A percentile compares a stretch with the other conserved stretches of the same genome.
Evolutionary conservation across 2,329 filamentous ascomycete genomes (phyloP).

Genomic region (Orbilia ellipsospora): DNA sequence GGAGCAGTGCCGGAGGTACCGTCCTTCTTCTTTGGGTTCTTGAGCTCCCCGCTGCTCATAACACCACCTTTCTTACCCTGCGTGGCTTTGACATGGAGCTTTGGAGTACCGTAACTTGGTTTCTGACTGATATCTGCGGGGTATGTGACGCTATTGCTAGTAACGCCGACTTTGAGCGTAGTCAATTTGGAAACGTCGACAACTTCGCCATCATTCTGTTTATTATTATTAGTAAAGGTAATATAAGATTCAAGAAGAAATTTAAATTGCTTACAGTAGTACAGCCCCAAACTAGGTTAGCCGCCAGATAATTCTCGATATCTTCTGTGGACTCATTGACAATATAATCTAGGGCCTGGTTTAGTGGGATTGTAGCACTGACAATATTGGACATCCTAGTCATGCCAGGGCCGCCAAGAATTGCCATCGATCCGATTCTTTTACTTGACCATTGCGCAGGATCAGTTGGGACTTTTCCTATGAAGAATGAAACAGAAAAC

Average conservation of each 20-base stretch:
- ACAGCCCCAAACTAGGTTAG: conserved; percentile 9
- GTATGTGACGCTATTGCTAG: conserved; percentile 17
- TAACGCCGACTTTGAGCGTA: conserved; percentile 39
- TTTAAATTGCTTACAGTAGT: conserved; percentile 10
- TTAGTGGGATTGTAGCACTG: conserved; percentile 9
- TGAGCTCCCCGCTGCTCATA: neutral
- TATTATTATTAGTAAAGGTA: neutral
- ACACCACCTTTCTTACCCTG: conserved; percentile 9
- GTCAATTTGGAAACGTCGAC: conserved; percentile 10
- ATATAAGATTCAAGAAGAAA: neutral
- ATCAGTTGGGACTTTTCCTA: conserved; percentile 2
- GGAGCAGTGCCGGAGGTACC: neutral
- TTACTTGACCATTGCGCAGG: neutral
- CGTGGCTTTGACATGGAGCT: neutral
- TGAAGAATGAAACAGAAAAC: conserved; percentile 14
- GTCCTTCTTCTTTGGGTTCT: neutral
- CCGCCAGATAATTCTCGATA: conserved; percentile 1
- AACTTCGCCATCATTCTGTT: conserved; percentile 3
- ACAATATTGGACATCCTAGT: conserved; percentile 2
- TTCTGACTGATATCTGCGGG: conserved; percentile 9
- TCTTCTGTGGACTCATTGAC: neutral
- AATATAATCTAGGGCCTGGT: neutral
- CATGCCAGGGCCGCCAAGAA: neutral
- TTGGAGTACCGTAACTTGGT: conserved; percentile 21
- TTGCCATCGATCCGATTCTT: conserved; percentile 13